These are phyloP conservation scores for Spatholobus suberectus DNA, from an alignment of 306 rosid species.

Conservation along the genomic window DNA sequence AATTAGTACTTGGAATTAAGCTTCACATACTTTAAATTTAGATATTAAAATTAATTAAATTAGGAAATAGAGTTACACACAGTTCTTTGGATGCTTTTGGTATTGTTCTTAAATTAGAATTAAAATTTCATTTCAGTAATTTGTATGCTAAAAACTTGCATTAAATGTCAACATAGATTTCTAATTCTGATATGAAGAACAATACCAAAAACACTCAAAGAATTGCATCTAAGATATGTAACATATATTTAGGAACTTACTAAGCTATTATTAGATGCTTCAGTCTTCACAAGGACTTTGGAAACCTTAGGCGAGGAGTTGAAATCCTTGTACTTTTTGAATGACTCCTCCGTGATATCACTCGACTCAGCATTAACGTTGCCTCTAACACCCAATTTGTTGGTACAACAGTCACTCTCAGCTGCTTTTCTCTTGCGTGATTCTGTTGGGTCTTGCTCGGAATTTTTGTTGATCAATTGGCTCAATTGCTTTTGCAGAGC, in stretches of 20 bases:
- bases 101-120: too few relatives aligned
- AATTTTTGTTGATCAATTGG: conserved; percentile 42
- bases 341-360: conserved; percentile 56
- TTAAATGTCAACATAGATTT: too few relatives aligned
- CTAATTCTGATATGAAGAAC: too few relatives aligned
- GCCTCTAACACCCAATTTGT: conserved; percentile 13
- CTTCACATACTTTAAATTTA: background rate
- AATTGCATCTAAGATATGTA: too few relatives aligned
- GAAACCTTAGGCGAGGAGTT: conserved; percentile 55
- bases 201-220: too few relatives aligned
- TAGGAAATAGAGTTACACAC: too few relatives aligned
- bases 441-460: conserved; percentile 16
- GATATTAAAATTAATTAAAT: background rate
- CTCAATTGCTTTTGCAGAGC: conserved; percentile 52
- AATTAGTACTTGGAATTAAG: conserved; percentile 6
- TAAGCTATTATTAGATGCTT: conserved; percentile 67
- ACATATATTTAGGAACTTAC: conserved; percentile 50
- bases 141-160: too few relatives aligned
- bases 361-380: conserved; percentile 48
- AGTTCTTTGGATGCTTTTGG: too few relatives aligned
- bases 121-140: too few relatives aligned
- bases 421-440: conserved; percentile 65
- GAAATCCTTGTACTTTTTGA: conserved; percentile 50
- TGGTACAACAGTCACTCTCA: conserved; percentile 37
- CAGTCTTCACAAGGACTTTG: conserved; percentile 62